These are phyloP conservation scores for Carex myosuroides DNA, from an alignment of 176 grass and related monocot genomes.

Conservation along the genomic window DNA sequence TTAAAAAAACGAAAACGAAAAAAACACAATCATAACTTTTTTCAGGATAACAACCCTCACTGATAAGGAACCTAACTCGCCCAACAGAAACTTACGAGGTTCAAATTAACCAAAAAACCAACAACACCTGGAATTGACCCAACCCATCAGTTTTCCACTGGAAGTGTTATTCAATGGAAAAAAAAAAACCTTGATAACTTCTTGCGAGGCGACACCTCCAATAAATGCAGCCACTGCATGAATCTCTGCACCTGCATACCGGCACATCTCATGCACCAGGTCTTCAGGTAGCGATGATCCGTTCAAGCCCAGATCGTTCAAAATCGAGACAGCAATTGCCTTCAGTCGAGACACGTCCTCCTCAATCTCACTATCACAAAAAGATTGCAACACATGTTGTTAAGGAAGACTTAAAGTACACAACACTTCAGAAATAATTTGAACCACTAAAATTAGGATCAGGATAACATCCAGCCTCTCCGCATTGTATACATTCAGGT, in stretches of 20 bases:
- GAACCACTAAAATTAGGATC: neutral
- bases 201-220: slow-evolving; percentile 73
- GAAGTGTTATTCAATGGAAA: slow-evolving; percentile 3
- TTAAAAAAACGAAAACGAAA: neutral
- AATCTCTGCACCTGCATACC: slow-evolving; percentile 73
- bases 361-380: slow-evolving; percentile 58
- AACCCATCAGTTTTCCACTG: neutral
- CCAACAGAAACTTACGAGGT: too few relatives aligned
- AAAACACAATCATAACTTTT: neutral
- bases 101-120: too few relatives aligned
- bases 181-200: slow-evolving; percentile 77
- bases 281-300: slow-evolving; percentile 62
- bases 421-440: neutral
- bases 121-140: neutral
- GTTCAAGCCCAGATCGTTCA: slow-evolving; percentile 63
- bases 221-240: slow-evolving; percentile 78
- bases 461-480: neutral
- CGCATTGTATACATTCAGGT: neutral
- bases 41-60: too few relatives aligned
- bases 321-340: slow-evolving; percentile 51
- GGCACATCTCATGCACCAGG: slow-evolving; percentile 77
- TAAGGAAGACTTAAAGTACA: neutral
- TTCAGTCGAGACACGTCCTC: slow-evolving; percentile 85
- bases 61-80: too few relatives aligned
- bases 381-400: neutral